Evolutionary conservation across 768 basidiomycete species (phyloP), one percentile per base, ranked within the genome.

Genomic region (Cyathus striatus): DNA sequence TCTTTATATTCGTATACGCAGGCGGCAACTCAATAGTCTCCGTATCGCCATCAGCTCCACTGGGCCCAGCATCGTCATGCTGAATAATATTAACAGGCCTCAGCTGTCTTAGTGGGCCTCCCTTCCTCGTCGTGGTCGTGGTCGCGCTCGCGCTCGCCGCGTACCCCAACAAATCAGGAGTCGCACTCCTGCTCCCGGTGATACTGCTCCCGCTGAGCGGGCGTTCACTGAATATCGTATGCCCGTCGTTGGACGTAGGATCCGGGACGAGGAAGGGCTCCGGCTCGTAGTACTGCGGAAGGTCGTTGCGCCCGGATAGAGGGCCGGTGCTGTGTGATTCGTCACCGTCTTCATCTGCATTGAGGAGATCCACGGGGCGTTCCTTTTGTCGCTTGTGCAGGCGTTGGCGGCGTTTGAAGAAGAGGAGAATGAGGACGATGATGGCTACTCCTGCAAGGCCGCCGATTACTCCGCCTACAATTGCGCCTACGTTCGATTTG

Each of bases 1-100:
- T 67, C 45, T 63, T 60, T 38, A 90, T 68, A 47, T 85, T 76
- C 21, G 83, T 87, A 60, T 91, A 91, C 23, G 86, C 86, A 2
- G 88, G 88, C 12, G 88, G 88, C 38, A 91, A 70, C 60, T 91
- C 89, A 36, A 91, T 78, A 33, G 86, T 89, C 60, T 86, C 88
- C 13, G 76, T 64, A 1, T 60, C 64, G 13, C 55, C 61, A 13
- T 44, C 32, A 3, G 55, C 46, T 25, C 58, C 61, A 44, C 72
- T 73, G 4, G 79, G 74, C 1, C 89, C 88, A 0, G 85, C 89
- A 56, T 91, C 89, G 49, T 90, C 86, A 52, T 91, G 89, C 61
- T 90, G 89, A 35, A 90, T 75, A 53, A 89, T 77, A 55, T 90
- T 90, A 24, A 91, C 79, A 0, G 86, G 73, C 36, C 87, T 68